Evolutionary conservation across 148 eudicot species (phyloP), one percentile per base, ranked within the genome.

Genomic region (Limonium bicolor): DNA sequence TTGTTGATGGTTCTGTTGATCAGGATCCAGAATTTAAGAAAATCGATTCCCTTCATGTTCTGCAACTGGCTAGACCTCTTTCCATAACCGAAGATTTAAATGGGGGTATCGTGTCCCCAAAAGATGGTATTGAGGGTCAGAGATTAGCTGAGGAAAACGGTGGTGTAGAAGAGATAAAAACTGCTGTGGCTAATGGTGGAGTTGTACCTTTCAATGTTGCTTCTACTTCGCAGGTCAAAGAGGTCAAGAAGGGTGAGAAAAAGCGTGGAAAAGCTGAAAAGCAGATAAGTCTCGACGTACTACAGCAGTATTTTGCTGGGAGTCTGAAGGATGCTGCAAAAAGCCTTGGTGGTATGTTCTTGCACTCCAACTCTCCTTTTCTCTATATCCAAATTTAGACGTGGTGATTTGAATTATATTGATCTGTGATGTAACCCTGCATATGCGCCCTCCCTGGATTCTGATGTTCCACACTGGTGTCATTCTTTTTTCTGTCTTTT

Each of bases 211-310:
- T 25, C 24, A 58, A 51, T 40, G 60, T 36, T 37, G 48, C 30
- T 33, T 34, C 75, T 43, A 24, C 40, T 41, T 41, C 62, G 15
- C 77, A 56, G 38, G 48, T 37, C 30, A 68, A 59, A 62, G 75
- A 67, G 50, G 34, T 34, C 28, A 57, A 53, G 35, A 85, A 80
- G 60, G 41, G 71, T 38, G 86, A 72, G 48, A 80, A 75, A 52
- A 88, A 88, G 52, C 83, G 97, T 55, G 87, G 94, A 40, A 88
- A 83, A 68, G 84, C 84, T 40, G 94, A 88, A 70, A 88, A 88
- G 61, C 63, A 77, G 47, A 88, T 88, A 43, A 80, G 92, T 64
- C 68, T 88, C 64, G 94, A 82, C 27, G 96, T 78, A 43, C 73
- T 87, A 34, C 88, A 76, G 64, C 78, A 82, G 61, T 71, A 82